phyloP scores from a whole-genome alignment of 495 filamentous ascomycete species.

The Neurospora sp. region DNA sequence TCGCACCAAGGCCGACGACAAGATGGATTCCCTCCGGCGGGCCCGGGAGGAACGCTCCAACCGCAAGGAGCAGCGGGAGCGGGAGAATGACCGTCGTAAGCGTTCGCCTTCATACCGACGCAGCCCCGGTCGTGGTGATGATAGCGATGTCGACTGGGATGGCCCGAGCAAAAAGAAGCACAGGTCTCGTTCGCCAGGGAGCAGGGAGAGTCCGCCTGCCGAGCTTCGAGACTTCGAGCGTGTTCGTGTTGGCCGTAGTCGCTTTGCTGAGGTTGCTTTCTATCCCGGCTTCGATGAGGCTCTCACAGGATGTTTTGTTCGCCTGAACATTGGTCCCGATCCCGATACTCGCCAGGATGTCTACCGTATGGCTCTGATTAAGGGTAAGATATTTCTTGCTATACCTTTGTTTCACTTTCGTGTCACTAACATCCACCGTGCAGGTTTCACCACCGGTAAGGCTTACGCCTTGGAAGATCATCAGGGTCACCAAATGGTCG shows the following conservation, averaged over 20 bases:
- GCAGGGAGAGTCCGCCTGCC: conserved; percentile 42
- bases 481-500: conserved; percentile 61
- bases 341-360: conserved; percentile 54
- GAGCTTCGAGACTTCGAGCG: conserved; percentile 74
- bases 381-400: conserved; percentile 42
- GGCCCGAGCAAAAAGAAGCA: conserved; percentile 28
- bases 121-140: conserved; percentile 56
- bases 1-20: conserved; percentile 75
- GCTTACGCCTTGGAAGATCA: conserved; percentile 67
- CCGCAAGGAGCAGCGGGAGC: conserved; percentile 61
- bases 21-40: conserved; percentile 74
- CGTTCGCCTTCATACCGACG: conserved; percentile 31
- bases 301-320: conserved; percentile 67
- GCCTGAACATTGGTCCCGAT: conserved; percentile 69
- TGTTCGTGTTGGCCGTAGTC: conserved; percentile 66
- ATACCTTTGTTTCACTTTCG: background rate
- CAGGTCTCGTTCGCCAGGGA: conserved; percentile 37
- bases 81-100: conserved; percentile 52
- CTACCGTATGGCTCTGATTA: conserved; percentile 81
- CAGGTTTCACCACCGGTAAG: conserved; percentile 66
- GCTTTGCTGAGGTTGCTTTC: conserved; percentile 81
- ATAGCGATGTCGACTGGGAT: conserved; percentile 74
- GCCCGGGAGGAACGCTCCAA: conserved; percentile 75
- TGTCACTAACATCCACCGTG: background rate
- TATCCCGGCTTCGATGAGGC: conserved; percentile 77